Base-by-base conservation (phyloP, 495 filamentous ascomycete genomes). In the Penicillium crystallinum region DNA sequence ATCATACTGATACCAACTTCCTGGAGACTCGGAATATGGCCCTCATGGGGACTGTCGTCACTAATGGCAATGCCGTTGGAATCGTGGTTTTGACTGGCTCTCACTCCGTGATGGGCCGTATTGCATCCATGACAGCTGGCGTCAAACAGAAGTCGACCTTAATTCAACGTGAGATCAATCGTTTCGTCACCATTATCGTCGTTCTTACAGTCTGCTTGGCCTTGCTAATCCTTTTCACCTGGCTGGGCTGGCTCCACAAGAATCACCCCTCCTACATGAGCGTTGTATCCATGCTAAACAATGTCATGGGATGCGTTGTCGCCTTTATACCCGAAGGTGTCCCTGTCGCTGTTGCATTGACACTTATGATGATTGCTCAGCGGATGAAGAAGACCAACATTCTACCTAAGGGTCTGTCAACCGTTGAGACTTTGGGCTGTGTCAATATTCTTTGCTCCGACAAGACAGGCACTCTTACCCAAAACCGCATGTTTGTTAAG, bases 291-390 rank as follows among this genome's bases (percentile, higher is more conserved):
- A 72, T 89, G 52, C 81, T 90, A 41, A 83, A 87, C 29, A 74
- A 77, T 58, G 81, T 81, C 53, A 84, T 90, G 56, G 80, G 78
- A 12, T 81, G 84, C 18, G 83, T 84, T 3, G 81, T 89, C 9
- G 86, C 86, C 23, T 88, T 88, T 63, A 86, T 90, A 43, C 85
- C 86, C 0, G 85, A 87, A 54, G 86, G 84, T 18, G 71, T 88
- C 2, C 86, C 85, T 0, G 82, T 90, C 30, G 83, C 81, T 12
- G 65, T 88, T n/a, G 83, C 84, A 0, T 73, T 83, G 11, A 78
- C 73, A 10, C 55, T 83, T 19, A 81, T 80, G 33, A 86, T 83
- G 57, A 71, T 77, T 7, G 85, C 85, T 0, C 79, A 77, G 19
- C 74, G 80, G 29, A 87, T 89, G 85, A 76, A 77, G 56, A 71